These are phyloP conservation scores for Lignosus rhinocerotis DNA, from an alignment of 1,284 basidiomycete species.

Conservation along the genomic window DNA sequence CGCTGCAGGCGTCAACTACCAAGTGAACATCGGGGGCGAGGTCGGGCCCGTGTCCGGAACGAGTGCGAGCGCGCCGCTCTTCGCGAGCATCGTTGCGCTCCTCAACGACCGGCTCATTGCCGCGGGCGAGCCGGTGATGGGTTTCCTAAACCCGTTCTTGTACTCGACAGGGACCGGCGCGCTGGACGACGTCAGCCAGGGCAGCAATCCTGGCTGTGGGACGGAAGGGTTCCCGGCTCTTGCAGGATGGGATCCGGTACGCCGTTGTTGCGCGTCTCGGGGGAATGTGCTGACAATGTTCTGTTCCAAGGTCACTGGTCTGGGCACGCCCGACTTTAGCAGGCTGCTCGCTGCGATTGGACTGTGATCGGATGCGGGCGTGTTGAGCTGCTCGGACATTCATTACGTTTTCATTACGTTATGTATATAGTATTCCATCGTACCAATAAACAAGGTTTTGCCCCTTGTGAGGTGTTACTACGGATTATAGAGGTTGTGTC, in stretches of 20 bases:
- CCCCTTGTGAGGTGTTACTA: no score
- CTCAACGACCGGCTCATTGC: conserved; percentile 61
- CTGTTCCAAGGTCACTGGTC: conserved; percentile 49
- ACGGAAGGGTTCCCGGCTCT: conserved; percentile 49
- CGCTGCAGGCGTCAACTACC: conserved; percentile 40
- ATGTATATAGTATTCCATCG: no score
- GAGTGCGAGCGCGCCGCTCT: conserved; percentile 60
- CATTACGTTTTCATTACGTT: no score
- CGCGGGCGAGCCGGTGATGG: conserved; percentile 48
- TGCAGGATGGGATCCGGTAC: conserved; percentile 61
- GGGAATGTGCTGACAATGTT: neutral
- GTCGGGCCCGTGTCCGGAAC: conserved; percentile 54
- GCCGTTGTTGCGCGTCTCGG: conserved; percentile 13
- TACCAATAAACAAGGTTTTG: no score
- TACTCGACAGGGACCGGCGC: conserved; percentile 48
- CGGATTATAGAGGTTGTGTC: no score
- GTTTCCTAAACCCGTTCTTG: conserved; percentile 64
- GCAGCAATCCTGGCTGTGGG: conserved; percentile 39
- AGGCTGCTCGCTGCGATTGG: conserved; percentile 39
- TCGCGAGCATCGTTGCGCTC: conserved; percentile 57
- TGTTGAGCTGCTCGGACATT: neutral
- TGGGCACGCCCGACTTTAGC: conserved; percentile 64
- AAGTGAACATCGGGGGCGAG: conserved; percentile 53
- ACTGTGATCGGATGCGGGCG: neutral
- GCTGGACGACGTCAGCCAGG: conserved; percentile 60